Evolutionary conservation across 345 rosid genomes (phyloP).

Genomic region (Eucalyptus marginata): DNA sequence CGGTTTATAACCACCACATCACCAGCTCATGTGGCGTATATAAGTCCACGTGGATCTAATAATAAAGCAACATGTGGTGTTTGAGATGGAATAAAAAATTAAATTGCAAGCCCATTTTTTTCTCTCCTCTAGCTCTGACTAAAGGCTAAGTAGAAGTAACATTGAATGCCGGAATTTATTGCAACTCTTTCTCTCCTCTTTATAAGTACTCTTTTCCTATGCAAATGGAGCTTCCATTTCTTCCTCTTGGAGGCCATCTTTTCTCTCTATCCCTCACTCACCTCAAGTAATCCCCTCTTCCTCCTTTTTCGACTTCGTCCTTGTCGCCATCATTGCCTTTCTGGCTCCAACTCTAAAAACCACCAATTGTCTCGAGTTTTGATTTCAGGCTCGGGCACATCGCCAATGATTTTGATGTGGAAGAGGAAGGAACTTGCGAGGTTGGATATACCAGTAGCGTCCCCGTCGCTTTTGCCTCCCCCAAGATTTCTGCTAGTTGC

Average conservation of each 20-base stretch:
- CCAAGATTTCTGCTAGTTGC: no score
- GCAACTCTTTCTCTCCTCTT: background rate
- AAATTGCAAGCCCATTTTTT: background rate
- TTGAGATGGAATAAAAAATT: background rate
- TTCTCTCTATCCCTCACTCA: background rate
- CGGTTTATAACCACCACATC: background rate
- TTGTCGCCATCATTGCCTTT: background rate
- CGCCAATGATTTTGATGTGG: background rate
- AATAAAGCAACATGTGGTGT: background rate
- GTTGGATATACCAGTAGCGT: no score
- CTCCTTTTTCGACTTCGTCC: background rate
- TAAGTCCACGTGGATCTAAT: background rate
- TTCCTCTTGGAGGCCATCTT: background rate
- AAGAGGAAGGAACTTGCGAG: background rate
- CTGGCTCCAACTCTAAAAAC: background rate
- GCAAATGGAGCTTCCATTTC: background rate
- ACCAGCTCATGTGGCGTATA: background rate
- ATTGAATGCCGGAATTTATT: background rate
- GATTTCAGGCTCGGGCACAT: fast-evolving
- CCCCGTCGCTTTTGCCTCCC: fast-evolving
- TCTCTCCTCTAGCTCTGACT: background rate
- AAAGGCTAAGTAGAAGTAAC: background rate
- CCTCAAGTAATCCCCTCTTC: background rate
- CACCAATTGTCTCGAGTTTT: background rate
- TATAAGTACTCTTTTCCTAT: background rate